Percentiles rank a stretch among this genome's conserved stretches.
phyloP scores from a whole-genome alignment of 495 filamentous ascomycete genomes.

The Hypoxylon fragiforme region DNA sequence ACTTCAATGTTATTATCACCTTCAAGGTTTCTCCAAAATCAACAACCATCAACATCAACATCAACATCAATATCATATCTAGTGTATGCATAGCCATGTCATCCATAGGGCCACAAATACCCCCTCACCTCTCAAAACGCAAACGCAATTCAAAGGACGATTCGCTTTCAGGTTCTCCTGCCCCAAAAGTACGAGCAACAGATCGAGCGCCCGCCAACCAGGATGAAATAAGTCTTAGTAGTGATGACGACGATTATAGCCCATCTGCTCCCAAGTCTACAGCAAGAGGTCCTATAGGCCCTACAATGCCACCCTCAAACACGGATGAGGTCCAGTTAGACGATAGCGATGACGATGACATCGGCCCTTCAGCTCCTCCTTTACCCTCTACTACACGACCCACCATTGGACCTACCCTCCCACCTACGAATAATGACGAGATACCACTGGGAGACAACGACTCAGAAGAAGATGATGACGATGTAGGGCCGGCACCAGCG shows the following conservation, averaged over 20 bases:
- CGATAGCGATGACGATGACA: constrained; percentile 33
- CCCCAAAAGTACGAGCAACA: constrained; percentile 40
- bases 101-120: constrained; percentile 55
- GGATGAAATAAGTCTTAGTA: constrained; percentile 43
- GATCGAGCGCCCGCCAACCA: constrained; percentile 38
- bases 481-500: constrained; percentile 30
- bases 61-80: constrained; percentile 5
- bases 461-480: constrained; percentile 6
- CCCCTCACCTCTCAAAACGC: constrained; percentile 56
- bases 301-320: constrained; percentile 33
- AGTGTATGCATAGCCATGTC: no score
- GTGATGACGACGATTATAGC: constrained; percentile 43
- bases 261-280: constrained; percentile 33
- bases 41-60: not conserved
- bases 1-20: constrained; percentile 1
- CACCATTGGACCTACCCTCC: constrained; percentile 43
- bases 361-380: constrained; percentile 21
- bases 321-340: constrained; percentile 26
- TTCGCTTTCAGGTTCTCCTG: constrained; percentile 36
- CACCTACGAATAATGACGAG: constrained; percentile 34
- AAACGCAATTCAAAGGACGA: constrained; percentile 55
- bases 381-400: constrained; percentile 8
- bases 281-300: constrained; percentile 21
- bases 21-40: not conserved
- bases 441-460: constrained; percentile 28